phyloP scores from a whole-genome alignment of 371 early-diverging fungal genomes.

The Haplosporangium sp. region DNA sequence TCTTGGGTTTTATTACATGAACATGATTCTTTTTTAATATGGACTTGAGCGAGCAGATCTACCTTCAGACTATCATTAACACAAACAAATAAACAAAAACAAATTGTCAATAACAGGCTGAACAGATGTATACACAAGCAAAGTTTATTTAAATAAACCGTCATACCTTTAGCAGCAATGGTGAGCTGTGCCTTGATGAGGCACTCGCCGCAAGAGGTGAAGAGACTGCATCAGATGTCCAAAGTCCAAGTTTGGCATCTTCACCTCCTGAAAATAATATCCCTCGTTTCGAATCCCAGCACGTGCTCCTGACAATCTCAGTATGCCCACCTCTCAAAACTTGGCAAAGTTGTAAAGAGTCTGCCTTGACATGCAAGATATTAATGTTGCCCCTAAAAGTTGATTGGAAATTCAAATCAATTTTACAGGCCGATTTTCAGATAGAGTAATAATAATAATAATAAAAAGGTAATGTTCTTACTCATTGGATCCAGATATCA shows the following conservation, averaged over 20 bases:
- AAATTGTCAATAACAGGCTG: background rate
- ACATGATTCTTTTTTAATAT: conserved; percentile 20
- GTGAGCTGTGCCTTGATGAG: conserved; percentile 47
- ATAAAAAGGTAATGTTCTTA: conserved; percentile 46
- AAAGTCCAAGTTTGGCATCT: conserved; percentile 77
- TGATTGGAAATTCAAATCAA: background rate
- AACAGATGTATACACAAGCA: background rate
- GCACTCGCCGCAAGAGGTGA: conserved; percentile 25
- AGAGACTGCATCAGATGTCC: conserved; percentile 55
- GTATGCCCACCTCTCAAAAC: conserved; percentile 71
- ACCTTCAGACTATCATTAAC: conserved; percentile 14
- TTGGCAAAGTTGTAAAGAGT: conserved; percentile 75
- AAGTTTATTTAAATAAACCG: background rate
- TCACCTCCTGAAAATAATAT: conserved; percentile 81
- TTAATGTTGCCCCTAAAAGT: conserved; percentile 74
- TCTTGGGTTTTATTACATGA: background rate
- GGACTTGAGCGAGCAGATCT: conserved; percentile 30
- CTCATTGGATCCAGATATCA: conserved; percentile 85
- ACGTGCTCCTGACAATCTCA: conserved; percentile 78
- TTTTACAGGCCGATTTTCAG: too few relatives aligned
- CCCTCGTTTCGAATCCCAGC: conserved; percentile 69
- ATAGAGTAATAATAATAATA: too few relatives aligned
- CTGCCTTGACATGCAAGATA: conserved; percentile 78
- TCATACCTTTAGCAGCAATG: conserved; percentile 37
- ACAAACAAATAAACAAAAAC: background rate